These are phyloP conservation scores for Acanthamoeba polyphaga DNA, from an alignment of 208 protist species.

Conservation along the genomic window DNA sequence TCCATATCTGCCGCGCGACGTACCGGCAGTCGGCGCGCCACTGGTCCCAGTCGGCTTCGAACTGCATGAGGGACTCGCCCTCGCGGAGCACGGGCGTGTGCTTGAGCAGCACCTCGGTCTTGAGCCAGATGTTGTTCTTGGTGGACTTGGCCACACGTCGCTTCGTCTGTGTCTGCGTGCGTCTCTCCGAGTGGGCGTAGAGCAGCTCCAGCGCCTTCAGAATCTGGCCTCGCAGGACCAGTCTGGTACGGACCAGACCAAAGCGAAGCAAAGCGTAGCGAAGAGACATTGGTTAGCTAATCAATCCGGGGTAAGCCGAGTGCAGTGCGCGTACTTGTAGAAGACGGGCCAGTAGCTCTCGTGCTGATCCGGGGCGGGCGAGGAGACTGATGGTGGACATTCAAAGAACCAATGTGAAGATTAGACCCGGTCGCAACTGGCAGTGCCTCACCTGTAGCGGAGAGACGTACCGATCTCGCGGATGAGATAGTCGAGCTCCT, in stretches of 20 bases:
- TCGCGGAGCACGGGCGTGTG: slow-evolving; percentile 21
- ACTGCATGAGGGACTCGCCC: slow-evolving; percentile 29
- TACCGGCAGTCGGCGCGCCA: slow-evolving; percentile 69
- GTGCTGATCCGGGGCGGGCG: slow-evolving; percentile 30
- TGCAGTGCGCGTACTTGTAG: slow-evolving; percentile 17
- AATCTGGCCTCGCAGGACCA: slow-evolving; percentile 70
- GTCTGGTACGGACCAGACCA: not conserved
- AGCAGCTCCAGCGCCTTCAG: slow-evolving; percentile 65
- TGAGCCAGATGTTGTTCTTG: slow-evolving; percentile 41
- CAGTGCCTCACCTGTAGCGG: too few species aligned
- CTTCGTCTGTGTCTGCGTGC: slow-evolving; percentile 23
- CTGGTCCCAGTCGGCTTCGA: slow-evolving; percentile 47
- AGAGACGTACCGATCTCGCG: not conserved
- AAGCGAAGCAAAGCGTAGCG: not conserved
- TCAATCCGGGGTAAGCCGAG: not conserved
- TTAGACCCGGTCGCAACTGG: too few species aligned
- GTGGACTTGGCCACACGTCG: slow-evolving; percentile 53
- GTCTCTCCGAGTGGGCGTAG: slow-evolving; percentile 61
- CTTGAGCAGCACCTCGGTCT: slow-evolving; percentile 35
- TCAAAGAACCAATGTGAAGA: too few species aligned
- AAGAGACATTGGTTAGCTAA: not conserved
- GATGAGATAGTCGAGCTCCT: slow-evolving; percentile 19
- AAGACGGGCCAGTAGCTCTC: slow-evolving; percentile 65
- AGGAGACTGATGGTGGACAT: not conserved
- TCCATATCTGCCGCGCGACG: not conserved